phyloP scores from a whole-genome alignment of 345 rosid genomes.

The Acer yangbiense region DNA sequence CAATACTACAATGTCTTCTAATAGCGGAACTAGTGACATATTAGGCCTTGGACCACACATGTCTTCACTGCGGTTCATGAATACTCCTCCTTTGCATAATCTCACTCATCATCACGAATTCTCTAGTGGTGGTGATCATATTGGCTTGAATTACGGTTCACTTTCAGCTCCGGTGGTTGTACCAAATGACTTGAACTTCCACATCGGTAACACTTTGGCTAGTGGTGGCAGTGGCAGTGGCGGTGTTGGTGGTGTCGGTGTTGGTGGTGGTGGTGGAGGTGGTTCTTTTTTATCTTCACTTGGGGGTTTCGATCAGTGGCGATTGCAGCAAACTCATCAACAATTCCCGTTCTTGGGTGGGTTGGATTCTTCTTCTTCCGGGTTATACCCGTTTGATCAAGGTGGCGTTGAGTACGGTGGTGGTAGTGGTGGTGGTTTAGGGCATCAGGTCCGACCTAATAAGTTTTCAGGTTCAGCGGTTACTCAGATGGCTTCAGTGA shows the following conservation, averaged over 20 bases:
- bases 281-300: conserved; percentile 37
- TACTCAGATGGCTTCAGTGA: conserved; percentile 53
- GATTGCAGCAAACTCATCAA: conserved; percentile 49
- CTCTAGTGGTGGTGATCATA: conserved; percentile 28
- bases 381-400: conserved; percentile 46
- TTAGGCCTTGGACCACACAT: conserved; percentile 49
- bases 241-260: conserved; percentile 16
- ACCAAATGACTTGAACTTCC: conserved; percentile 45
- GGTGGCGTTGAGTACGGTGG: conserved; percentile 37
- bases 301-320: conserved; percentile 56
- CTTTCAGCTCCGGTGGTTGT: conserved; percentile 35
- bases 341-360: conserved; percentile 54
- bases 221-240: conserved; percentile 19
- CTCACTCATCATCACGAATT: conserved; percentile 23
- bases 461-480: conserved; percentile 32
- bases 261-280: conserved; percentile 14
- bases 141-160: conserved; percentile 49
- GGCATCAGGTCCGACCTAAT: conserved; percentile 44
- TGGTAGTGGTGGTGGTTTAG: conserved; percentile 30
- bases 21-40: conserved; percentile 41
- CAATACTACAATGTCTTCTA: conserved; percentile 34
- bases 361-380: conserved; percentile 44
- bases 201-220: conserved; percentile 37
- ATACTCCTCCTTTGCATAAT: conserved; percentile 45
- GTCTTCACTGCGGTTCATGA: conserved; percentile 50